Base-by-base conservation (phyloP, 1,139 yeast species). In the Zygoascus sp. region DNA sequence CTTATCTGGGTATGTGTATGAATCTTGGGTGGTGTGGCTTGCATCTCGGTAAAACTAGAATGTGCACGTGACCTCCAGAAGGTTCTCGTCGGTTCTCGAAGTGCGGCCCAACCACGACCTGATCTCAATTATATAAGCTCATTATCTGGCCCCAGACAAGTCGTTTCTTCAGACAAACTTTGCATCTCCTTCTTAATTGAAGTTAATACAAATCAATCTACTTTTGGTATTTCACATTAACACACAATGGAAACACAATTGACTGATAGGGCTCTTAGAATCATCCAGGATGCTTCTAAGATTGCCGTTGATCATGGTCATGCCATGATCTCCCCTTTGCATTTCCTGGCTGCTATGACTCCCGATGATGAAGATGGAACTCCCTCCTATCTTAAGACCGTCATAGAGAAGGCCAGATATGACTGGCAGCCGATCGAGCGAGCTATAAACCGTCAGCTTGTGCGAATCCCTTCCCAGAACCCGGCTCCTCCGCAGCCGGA, bases 271-370 rank as follows among this genome's bases (percentile, higher is more conserved):
- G 97, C 97, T 44, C 79, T 87, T 60, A 81, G 77, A 52, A 79
- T 90, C 54, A 75, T 94, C 45, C 83, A 84, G 58, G 76, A 78
- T 61, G 95, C 97, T 47, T 79, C 82, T 51, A 79, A 83, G 62
- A 69, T 92, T 53, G 96, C 97, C 35, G 77, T 80, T 59, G 95
- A 88, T 55, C 89, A 88, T 61, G 75, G 84, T 47, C 90, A 92
- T 67, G 74, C 94, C 9, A 94, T 87, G 61, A 73, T 94, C 53
- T 70, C 79, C 48, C 98, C 98, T 19, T 67, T 90, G 52, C 99
- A 92, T 67, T 69, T 92, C 53, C 73, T 92, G 55, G 97, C 96
- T 16, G 97, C 97, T 15, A 84, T 92, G 83, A 83, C 88, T 23
- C 85, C 89, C 36, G 81, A 80, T 43, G 79, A 76, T 27, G 83